Percentiles rank a stretch among this genome's conserved stretches.
Evolutionary conservation across 345 rosid genomes (phyloP).

Genomic region (Gossypium anomalum): DNA sequence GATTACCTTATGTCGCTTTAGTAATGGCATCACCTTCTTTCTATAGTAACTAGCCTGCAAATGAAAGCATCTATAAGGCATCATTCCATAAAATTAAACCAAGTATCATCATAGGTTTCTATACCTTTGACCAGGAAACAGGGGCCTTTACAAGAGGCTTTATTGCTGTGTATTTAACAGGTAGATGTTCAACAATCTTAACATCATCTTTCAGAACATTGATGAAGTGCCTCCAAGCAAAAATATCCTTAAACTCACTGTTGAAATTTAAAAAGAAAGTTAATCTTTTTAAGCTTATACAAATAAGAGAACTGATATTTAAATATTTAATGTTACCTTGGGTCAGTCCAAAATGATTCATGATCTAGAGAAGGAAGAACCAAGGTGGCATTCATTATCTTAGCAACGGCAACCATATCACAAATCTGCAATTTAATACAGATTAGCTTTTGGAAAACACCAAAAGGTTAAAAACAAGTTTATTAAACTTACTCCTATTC

Average conservation of each 20-base stretch:
- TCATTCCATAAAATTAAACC: conserved; percentile 7
- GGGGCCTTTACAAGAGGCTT: conserved; percentile 82
- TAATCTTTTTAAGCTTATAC: not conserved
- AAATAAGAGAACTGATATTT: not conserved
- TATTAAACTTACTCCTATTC: conserved; percentile 70
- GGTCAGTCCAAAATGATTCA: conserved; percentile 95
- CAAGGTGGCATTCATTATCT: conserved; percentile 91
- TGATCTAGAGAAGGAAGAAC: conserved; percentile 97
- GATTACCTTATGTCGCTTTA: conserved; percentile 77
- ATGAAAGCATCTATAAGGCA: conserved; percentile 20
- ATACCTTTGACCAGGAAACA: conserved; percentile 95
- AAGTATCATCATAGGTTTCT: not conserved
- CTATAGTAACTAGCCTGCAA: conserved; percentile 93
- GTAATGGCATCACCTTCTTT: conserved; percentile 54
- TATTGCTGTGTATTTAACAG: conserved; percentile 42
- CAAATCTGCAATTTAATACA: conserved; percentile 57
- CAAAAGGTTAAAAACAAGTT: not conserved
- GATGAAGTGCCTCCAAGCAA: conserved; percentile 93
- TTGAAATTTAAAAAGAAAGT: conserved; percentile 6
- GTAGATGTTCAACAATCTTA: conserved; percentile 77
- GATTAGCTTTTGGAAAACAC: conserved; percentile 3
- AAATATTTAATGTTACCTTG: conserved; percentile 49
- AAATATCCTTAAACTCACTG: conserved; percentile 93
- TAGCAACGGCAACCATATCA: conserved; percentile 95
- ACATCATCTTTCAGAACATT: conserved; percentile 63